Percentiles rank a stretch among this genome's conserved stretches.
phyloP scores from a whole-genome alignment of 1,284 basidiomycete genomes.

The Cutaneotrichosporon mucoides region DNA sequence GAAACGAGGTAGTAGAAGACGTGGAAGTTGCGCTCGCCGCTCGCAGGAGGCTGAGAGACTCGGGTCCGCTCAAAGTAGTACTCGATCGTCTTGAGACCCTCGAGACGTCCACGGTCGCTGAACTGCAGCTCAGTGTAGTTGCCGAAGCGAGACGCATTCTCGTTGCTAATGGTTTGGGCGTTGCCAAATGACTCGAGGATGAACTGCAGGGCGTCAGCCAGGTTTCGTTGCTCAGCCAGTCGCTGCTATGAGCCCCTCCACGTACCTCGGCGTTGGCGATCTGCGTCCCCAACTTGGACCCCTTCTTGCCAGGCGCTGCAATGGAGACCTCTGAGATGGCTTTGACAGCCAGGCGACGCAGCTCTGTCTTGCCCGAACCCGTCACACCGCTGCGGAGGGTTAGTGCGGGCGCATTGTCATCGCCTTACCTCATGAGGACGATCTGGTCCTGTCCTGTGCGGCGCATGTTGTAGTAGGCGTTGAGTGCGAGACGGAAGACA shows the following conservation, averaged over 20 bases:
- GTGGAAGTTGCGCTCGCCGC: slow-evolving; percentile 92
- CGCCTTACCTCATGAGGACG: slow-evolving; percentile 66
- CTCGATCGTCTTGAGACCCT: slow-evolving; percentile 90
- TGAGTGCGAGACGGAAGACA: slow-evolving; percentile 82
- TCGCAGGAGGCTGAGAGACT: slow-evolving; percentile 62
- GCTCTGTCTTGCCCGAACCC: slow-evolving; percentile 89
- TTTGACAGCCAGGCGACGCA: slow-evolving; percentile 82
- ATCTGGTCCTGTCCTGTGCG: slow-evolving; percentile 90
- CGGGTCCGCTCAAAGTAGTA: slow-evolving; percentile 92
- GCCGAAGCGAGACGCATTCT: slow-evolving; percentile 80
- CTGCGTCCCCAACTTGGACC: slow-evolving; percentile 75
- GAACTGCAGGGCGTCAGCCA: slow-evolving; percentile 52
- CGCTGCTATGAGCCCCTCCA: background rate
- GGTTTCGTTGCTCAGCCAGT: no score
- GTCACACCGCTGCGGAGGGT: slow-evolving; percentile 71
- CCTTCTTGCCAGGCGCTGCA: slow-evolving; percentile 87
- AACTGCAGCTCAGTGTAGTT: slow-evolving; percentile 90
- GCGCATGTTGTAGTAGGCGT: slow-evolving; percentile 94
- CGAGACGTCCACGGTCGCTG: slow-evolving; percentile 79
- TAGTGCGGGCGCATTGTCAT: background rate
- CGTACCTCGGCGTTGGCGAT: slow-evolving; percentile 76
- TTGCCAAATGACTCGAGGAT: slow-evolving; percentile 92
- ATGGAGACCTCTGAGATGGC: slow-evolving; percentile 82
- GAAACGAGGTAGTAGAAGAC: slow-evolving; percentile 94
- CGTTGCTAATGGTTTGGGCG: slow-evolving; percentile 77